Base-by-base conservation (phyloP, 106 monocot species). In the Allium fistulosum region DNA sequence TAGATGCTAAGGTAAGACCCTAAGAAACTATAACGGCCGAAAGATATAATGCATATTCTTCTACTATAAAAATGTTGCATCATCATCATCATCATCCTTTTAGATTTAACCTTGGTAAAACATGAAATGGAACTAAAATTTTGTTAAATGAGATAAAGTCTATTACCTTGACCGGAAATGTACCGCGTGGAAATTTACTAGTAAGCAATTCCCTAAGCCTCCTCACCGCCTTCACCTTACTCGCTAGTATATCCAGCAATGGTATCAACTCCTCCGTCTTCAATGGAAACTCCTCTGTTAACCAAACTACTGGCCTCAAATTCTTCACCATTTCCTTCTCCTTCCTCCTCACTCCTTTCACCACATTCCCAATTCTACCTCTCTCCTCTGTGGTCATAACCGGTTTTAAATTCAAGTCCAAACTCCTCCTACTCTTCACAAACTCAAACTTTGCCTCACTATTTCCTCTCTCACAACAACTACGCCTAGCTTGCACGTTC, bases 271-370 rank as follows among this genome's bases (percentile, higher is more conserved):
- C 94, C 63, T 87, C 90, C 9, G 76, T 76, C 74, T 70, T 82
- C 68, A 94, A 73, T 4, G 94, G 94, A 56, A 94, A 94, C 27
- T 94, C 94, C 78, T 90, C 94, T 0, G 94, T 90, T 28, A 94
- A 76, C 94, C 94, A 94, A 18, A 94, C 80, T 17, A 75, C 63
- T 1, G 94, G 90, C 51, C 80, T 74, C 80, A 94, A 68, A 67
- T 68, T 90, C 87, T 87, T 94, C 87, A 87, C 82, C 77, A 78
- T 76, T 84, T 94, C 94, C 84, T 90, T 90, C 84, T 94, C 94
- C 82, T 79, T 90, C 13, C 83, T 77, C 58, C 64, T 86, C 52
- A 27, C 65, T 60, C 71, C 53, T 14, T 16, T 17, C 7, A 7
- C 77, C 11, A 50, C 45, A n/a, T 15, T 58, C 53, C 51, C 68